Base-by-base conservation (phyloP, 129 eudicot species). In the Mikania micrantha region DNA sequence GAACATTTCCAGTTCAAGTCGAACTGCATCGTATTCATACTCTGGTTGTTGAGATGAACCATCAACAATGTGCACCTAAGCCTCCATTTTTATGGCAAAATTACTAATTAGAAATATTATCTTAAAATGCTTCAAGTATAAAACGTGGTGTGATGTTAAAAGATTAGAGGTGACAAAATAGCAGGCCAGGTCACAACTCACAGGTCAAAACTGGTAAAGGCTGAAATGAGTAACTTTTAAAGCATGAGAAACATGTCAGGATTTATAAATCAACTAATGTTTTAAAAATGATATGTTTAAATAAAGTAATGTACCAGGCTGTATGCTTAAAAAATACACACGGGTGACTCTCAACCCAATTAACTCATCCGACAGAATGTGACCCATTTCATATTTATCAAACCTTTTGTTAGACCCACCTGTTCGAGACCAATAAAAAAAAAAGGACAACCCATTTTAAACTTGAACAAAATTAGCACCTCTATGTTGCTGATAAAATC, bases 11-110 rank as follows among this genome's bases (percentile, higher is more conserved):
- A 93, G 80, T 77, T 88, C 96, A 41, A 88, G 95, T 31, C 98
- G 96, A 72, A 93, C 81, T 25, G 98, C 98, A 60, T 93, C 98
- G 64, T 66, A 93, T 76, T 88, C 98, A 53, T 85, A 88, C 44
- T 88, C 98, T 42, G 98, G 96, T 81, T 93, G 98, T 57, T 74
- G 83, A 54, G 90, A 88, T 2, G 95, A 88, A 21, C 98, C 96
- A 77, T 93, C 98, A 71, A 88, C 91, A 53, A 93, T 82, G 74
- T 93, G 98, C 64, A 93, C 95, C 92, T 88, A 86, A 67, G 69
- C 78, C 79, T 80, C 83, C 80, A 81, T 64, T 70, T 68, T 12
- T 29, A 79, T 56, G 24, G 75, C 32, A 73, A 9, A 56, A 49
- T 73, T 25, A 74, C 73, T 67, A 80, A 67, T 42, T 77, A 64